Percentiles rank a stretch among this genome's conserved stretches.
phyloP scores from a whole-genome alignment of 2,329 filamentous ascomycete genomes.

The Pyrenophora teres region DNA sequence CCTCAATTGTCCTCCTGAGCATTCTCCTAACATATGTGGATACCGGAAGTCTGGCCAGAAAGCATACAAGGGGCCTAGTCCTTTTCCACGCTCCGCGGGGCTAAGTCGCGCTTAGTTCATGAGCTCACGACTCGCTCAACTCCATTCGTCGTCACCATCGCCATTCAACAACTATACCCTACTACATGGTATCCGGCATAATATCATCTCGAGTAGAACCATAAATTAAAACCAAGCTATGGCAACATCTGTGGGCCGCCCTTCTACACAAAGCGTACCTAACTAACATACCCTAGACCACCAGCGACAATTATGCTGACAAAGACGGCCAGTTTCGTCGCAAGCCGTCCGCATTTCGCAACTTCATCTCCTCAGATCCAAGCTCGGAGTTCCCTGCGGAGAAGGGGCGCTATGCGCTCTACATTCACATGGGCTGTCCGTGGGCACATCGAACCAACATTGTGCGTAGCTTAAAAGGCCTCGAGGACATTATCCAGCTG shows the following conservation, averaged over 20 bases:
- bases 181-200: no score
- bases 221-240: no score
- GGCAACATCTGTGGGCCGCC: neutral
- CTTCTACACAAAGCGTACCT: neutral
- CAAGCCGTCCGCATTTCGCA: slow-evolving; percentile 61
- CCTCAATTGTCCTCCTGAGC: no score
- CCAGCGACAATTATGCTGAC: slow-evolving; percentile 34
- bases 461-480: slow-evolving; percentile 56
- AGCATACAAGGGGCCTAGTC: no score
- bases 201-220: no score
- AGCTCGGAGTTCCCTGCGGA: slow-evolving; percentile 62
- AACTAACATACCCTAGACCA: neutral
- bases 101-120: no score
- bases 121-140: no score
- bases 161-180: neutral
- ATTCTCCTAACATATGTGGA: no score
- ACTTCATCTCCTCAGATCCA: slow-evolving; percentile 57
- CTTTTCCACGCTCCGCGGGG: no score
- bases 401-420: slow-evolving; percentile 65
- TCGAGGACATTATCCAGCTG: slow-evolving; percentile 56
- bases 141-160: neutral
- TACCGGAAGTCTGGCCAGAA: no score
- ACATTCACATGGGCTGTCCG: slow-evolving; percentile 65
- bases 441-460: slow-evolving; percentile 63
- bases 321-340: slow-evolving; percentile 62